Base-by-base conservation (phyloP, 371 early-diverging fungal genomes). In the Mucor racemosus region DNA sequence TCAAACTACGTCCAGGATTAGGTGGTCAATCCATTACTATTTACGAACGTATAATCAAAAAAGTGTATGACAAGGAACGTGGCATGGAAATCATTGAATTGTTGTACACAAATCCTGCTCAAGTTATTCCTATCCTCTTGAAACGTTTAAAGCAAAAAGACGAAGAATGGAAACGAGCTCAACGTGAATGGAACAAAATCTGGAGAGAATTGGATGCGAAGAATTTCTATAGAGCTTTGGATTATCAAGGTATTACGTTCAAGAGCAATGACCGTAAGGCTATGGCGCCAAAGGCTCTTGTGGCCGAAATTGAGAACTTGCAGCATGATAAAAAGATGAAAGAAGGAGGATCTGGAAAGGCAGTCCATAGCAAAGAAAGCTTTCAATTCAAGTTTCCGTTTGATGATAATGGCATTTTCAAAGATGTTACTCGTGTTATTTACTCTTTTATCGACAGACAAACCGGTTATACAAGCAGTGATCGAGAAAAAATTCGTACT, bases 191-290 rank as follows among this genome's bases (percentile, higher is more conserved):
- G 89, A 91, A 93, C 77, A 97, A 96, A 75, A 86, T 97, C 5
- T 99, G 99, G 99, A 88, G 97, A 39, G 97, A 98, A 66, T 76
- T 90, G 50, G 95, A 97, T 54, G 84, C 89, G 56, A 95, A 94
- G 73, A 99, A 98, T 86, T 98, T 92, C 84, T 96, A 95, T 77
- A 95, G 96, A 69, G 92, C 99, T 1, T 83, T 99, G 48, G 99
- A 99, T 79, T 94, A 97, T 71, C 94, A 95, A 76, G 95, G 97
- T 5, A 84, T 92, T 55, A 87, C 87, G 1, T 96, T 97, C 81
- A 97, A 97, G 76, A 80, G 86, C 7, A 84, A 86, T n/a, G 99
- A 99, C 74, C 90, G 92, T 62, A 94, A 93, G 56, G 85, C 82
- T 44, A 85, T 96, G 65, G 83, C 90, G 10, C 71, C 87, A 39